phyloP scores from a whole-genome alignment of 148 eudicot species.

The Silene conica region DNA sequence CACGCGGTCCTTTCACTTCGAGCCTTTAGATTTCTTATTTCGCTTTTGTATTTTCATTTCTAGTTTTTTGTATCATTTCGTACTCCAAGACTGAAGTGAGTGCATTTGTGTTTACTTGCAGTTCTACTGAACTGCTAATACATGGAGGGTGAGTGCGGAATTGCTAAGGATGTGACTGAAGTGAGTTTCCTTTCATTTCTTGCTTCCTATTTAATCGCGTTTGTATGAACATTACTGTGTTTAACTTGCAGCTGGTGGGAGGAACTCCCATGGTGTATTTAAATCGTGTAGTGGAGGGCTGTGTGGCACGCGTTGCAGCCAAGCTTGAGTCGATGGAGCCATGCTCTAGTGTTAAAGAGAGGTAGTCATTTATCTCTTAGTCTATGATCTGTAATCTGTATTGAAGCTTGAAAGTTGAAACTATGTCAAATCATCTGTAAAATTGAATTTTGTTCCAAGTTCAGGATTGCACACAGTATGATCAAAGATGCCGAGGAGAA shows the following conservation, averaged over 20 bases:
- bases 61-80: too few relatives aligned
- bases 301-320: conserved; percentile 69
- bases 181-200: conserved; percentile 13
- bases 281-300: conserved; percentile 64
- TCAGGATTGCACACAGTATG: conserved; percentile 67
- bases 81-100: background rate
- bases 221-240: background rate
- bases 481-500: conserved; percentile 79
- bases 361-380: conserved; percentile 28
- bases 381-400: too few relatives aligned
- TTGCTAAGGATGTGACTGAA: conserved; percentile 34
- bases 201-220: background rate
- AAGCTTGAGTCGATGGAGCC: conserved; percentile 85
- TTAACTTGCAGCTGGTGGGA: conserved; percentile 44
- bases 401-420: background rate
- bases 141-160: conserved; percentile 35
- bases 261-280: conserved; percentile 79
- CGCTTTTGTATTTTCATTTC: too few relatives aligned
- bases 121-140: conserved; percentile 3
- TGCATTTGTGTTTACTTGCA: conserved; percentile 3
- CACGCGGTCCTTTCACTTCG: too few relatives aligned
- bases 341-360: conserved; percentile 83
- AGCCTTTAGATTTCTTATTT: too few relatives aligned
- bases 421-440: background rate
- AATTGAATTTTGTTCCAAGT: conserved; percentile 12